Evolutionary conservation across 2,329 filamentous ascomycete species (phyloP), one percentile per base, ranked within the genome.

Genomic region (Colletotrichum sp.): DNA sequence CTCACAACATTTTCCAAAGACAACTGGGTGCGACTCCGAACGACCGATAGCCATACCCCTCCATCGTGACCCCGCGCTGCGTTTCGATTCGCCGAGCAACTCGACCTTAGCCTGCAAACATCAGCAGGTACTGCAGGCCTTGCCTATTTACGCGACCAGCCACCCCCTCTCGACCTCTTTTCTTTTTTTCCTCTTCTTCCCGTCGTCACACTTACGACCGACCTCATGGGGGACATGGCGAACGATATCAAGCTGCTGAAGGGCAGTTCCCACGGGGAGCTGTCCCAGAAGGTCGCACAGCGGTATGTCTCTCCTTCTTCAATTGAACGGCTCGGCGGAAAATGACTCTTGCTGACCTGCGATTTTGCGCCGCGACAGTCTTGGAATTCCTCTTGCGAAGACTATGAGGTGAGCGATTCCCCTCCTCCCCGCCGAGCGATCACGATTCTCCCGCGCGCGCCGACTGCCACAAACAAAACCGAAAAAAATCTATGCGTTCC

Each of bases 391-490:
- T 74, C 66, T 76, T 22, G 70, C 74, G 43, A 76, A 72, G 65
- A 75, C 75, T 12, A 77, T 77, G 75, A 77, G 75, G 66, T 75
- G 69, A 66, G 75, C 48, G 43, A 25, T 28, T n/a, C 18, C 16
- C 56, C 9, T 2, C 27, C 8, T 30, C 66, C 6, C 5, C 39
- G 43, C n/a, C 43, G 43, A 52, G n/a, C n/a, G 30, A 43, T 25
- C 32, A 36, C 8, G 34, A 48, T 32, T 30, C 68, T 22, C 12
- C 10, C 12, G 34, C 28, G 73, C 25, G 74, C 27, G 74, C 62
- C 81, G 93, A 92, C 81, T 88, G 93, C 75, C 10, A 2, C 28
- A 92, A 92, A 13, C 6, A 6, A 34, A 16, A 15, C 1, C 28
- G 5, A 48, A 3, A 52, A 60, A 32, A 60, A 16, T 75, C 0